phyloP scores from a whole-genome alignment of 805 yeast genomes.

The Metschnikowia reukaufii region DNA sequence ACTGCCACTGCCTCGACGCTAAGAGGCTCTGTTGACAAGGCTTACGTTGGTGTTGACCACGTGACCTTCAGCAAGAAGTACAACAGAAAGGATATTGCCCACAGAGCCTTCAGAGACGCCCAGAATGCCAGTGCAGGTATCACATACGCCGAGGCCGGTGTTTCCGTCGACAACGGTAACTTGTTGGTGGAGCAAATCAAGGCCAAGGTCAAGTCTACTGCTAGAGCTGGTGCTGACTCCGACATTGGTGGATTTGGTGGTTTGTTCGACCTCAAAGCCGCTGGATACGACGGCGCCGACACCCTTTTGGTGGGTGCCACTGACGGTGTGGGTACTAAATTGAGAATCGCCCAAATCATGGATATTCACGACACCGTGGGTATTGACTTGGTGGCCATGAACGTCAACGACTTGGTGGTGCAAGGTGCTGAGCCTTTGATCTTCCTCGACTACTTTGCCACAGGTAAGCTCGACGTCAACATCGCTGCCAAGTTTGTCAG shows the following conservation, averaged over 20 bases:
- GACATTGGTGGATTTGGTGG: constrained; percentile 99
- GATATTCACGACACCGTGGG: constrained; percentile 96
- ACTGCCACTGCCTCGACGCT: constrained; percentile 80
- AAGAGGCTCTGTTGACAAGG: constrained; percentile 78
- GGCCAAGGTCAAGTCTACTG: constrained; percentile 85
- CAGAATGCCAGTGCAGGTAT: constrained; percentile 39
- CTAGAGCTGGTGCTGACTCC: constrained; percentile 94
- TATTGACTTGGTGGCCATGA: constrained; percentile 98
- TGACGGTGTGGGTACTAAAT: constrained; percentile 98
- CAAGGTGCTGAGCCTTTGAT: constrained; percentile 98
- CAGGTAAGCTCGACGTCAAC: constrained; percentile 82
- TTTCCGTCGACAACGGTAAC: constrained; percentile 95
- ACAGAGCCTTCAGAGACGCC: constrained; percentile 80
- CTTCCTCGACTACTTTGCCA: constrained; percentile 94
- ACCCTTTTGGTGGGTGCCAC: constrained; percentile 95
- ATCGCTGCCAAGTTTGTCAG: constrained; percentile 85
- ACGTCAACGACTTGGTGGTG: constrained; percentile 94
- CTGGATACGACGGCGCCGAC: constrained; percentile 79
- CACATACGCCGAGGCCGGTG: constrained; percentile 96
- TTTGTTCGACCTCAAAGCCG: constrained; percentile 81
- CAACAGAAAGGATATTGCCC: constrained; percentile 92
- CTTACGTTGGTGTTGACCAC: constrained; percentile 79
- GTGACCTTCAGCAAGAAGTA: constrained; percentile 75
- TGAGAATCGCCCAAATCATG: constrained; percentile 88
- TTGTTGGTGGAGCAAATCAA: constrained; percentile 86